These are phyloP conservation scores for Cicer chorassanicum DNA, from an alignment of 306 rosid species.

Conservation along the genomic window DNA sequence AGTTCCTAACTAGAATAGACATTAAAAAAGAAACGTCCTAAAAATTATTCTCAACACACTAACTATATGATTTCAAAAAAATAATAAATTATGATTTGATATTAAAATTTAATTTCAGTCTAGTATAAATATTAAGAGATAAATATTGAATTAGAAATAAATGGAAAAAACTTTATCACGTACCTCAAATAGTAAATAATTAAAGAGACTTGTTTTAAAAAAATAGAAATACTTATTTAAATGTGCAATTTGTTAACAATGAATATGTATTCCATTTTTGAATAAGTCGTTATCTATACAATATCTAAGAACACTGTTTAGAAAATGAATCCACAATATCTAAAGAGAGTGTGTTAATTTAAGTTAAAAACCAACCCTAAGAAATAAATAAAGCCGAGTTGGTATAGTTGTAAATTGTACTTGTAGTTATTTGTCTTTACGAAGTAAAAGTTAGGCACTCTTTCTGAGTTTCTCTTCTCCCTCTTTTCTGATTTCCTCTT, in stretches of 20 bases:
- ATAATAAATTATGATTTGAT: no score
- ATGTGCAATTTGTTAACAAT: not conserved
- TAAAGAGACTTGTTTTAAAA: no score
- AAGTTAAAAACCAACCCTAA: not conserved
- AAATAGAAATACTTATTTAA: not conserved
- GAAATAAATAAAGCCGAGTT: slow-evolving; percentile 4
- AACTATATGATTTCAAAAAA: no score
- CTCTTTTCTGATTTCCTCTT: not conserved
- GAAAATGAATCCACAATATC: not conserved
- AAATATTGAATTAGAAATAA: no score
- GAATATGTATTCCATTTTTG: not conserved
- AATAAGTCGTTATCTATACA: not conserved
- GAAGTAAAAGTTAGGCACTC: slow-evolving; percentile 1
- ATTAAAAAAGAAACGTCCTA: no score
- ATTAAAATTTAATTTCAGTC: no score
- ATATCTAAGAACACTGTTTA: not conserved
- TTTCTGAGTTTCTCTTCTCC: not conserved
- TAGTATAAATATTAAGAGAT: no score
- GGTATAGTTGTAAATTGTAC: not conserved
- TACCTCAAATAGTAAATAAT: no score
- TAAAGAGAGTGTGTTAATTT: not conserved
- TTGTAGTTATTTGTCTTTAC: not conserved
- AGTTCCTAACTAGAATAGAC: no score
- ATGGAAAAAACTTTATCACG: no score
- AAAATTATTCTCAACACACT: no score